Evolutionary conservation across 1,284 basidiomycete genomes (phyloP).

Genomic region (Vanrija humicola): DNA sequence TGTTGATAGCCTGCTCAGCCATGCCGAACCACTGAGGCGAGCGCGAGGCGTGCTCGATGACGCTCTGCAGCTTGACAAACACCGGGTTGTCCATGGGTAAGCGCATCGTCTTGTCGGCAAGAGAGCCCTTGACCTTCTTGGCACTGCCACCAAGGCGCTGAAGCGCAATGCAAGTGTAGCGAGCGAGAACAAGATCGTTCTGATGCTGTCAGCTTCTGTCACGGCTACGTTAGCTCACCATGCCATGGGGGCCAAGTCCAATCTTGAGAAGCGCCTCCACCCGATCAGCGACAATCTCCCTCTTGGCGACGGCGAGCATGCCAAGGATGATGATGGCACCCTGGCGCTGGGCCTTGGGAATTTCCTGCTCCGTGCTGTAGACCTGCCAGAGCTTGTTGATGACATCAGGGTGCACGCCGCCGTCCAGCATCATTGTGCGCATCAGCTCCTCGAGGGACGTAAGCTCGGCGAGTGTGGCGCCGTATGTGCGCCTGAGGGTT

Average conservation of each 20-base stretch:
- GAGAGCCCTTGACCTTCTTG: constrained; percentile 97
- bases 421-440: constrained; percentile 80
- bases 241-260: constrained; percentile 81
- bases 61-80: constrained; percentile 75
- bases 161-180: constrained; percentile 90
- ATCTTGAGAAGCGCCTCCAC: constrained; percentile 81
- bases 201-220: constrained; percentile 38
- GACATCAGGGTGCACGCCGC: constrained; percentile 75
- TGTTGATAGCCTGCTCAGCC: constrained; percentile 95
- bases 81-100: constrained; percentile 84
- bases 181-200: constrained; percentile 81
- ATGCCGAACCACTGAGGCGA: constrained; percentile 90
- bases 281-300: constrained; percentile 78
- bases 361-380: constrained; percentile 70
- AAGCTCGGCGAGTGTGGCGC: constrained; percentile 88
- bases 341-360: constrained; percentile 77
- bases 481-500: constrained; percentile 68
- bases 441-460: constrained; percentile 96
- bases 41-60: constrained; percentile 69
- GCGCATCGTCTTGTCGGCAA: constrained; percentile 80
- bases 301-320: constrained; percentile 86
- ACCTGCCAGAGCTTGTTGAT: constrained; percentile 92
- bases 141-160: constrained; percentile 88
- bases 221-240: constrained; percentile 55
- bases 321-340: constrained; percentile 93